These are phyloP conservation scores for Rhodosporidiobolus sp. DNA, from an alignment of 768 basidiomycete species.

Conservation along the genomic window DNA sequence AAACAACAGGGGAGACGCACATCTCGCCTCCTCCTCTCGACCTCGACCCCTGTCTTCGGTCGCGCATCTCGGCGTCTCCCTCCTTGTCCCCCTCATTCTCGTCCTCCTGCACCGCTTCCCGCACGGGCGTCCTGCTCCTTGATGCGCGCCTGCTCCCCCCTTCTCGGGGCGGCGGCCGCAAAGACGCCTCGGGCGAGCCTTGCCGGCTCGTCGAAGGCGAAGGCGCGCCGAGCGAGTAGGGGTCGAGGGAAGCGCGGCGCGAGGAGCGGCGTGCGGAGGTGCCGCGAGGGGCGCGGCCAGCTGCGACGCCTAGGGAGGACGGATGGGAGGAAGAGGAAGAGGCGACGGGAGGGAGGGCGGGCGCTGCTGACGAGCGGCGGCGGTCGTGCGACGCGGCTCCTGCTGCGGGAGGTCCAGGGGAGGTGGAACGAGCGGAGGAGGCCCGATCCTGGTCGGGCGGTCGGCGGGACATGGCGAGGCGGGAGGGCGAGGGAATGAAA, in stretches of 20 bases:
- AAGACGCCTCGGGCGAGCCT: not conserved
- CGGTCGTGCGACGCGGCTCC: not conserved
- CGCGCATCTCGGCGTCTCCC: too few species aligned
- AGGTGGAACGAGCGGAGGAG: not conserved
- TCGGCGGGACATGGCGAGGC: not conserved
- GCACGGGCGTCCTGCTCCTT: not conserved
- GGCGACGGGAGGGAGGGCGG: not conserved
- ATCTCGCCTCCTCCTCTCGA: not conserved
- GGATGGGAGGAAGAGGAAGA: not conserved
- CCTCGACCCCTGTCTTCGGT: not conserved
- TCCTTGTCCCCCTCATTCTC: not conserved
- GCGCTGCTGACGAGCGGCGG: not conserved
- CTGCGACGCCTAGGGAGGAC: not conserved
- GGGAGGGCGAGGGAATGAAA: not conserved
- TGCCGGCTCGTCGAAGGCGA: not conserved
- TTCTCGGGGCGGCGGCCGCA: not conserved
- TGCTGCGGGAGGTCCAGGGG: not conserved
- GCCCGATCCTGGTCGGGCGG: not conserved
- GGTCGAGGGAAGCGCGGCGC: conserved; percentile 6
- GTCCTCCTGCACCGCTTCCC: not conserved
- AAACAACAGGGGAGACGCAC: not conserved
- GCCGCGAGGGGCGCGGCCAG: not conserved
- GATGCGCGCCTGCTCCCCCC: not conserved
- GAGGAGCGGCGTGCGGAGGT: not conserved
- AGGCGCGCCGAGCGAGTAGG: not conserved